Conservation (phyloP, 352 stramenopile species). For the Globisporangium cederbergense region DNA sequence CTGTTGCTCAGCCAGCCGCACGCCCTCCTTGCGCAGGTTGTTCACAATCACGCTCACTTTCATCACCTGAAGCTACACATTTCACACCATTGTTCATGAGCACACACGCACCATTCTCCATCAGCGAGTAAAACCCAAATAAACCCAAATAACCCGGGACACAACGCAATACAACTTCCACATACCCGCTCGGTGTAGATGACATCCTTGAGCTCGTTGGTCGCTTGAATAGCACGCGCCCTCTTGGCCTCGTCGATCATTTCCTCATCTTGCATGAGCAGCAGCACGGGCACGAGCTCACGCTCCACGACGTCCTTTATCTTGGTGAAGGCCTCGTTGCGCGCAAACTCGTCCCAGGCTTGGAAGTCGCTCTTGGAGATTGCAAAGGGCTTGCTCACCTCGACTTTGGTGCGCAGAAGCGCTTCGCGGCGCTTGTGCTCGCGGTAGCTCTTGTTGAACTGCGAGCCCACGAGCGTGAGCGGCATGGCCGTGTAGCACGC, state of each 20-base stretch:
- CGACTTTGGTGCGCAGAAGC: conserved; percentile 62
- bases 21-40: conserved; percentile 62
- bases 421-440: conserved; percentile 76
- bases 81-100: conserved; percentile 1
- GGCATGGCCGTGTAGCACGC: conserved; percentile 82
- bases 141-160: neutral
- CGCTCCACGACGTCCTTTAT: conserved; percentile 38
- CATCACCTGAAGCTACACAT: conserved; percentile 60
- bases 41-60: conserved; percentile 57
- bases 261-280: conserved; percentile 45
- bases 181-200: conserved; percentile 49
- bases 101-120: neutral
- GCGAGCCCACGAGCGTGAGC: conserved; percentile 69
- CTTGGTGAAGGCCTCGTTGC: conserved; percentile 41
- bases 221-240: conserved; percentile 22
- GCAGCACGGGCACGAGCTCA: conserved; percentile 40
- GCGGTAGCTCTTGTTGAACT: conserved; percentile 82
- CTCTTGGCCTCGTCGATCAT: conserved; percentile 46
- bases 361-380: conserved; percentile 38
- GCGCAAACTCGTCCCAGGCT: conserved; percentile 48
- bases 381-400: conserved; percentile 63
- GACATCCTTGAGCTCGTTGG: conserved; percentile 44
- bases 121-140: neutral
- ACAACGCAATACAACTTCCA: neutral
- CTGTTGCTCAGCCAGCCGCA: conserved; percentile 70